Base-by-base conservation (phyloP, 2,329 filamentous ascomycete species). In the Dendryphion nanum region DNA sequence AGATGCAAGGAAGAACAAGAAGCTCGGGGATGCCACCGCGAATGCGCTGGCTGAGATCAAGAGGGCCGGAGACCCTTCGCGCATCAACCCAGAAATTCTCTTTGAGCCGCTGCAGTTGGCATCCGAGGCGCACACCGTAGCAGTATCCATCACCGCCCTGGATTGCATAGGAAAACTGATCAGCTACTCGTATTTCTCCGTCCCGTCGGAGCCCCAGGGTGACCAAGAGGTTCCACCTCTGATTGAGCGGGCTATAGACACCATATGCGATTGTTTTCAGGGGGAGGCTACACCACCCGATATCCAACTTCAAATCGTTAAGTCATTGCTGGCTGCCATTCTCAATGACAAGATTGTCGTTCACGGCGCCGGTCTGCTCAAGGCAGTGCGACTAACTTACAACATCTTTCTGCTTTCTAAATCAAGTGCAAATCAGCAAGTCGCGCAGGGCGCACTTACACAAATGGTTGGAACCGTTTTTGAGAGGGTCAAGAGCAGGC, bases 381-480 rank as follows among this genome's bases (percentile, higher is more conserved):
- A 98, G 72, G 91, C 93, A 38, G 89, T 98, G 49, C 86, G 93
- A 53, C 89, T 97, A 67, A 95, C 96, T 41, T 98, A 98, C 75
- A 98, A 98, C 72, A 94, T 98, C 53, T 98, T 98, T 67, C 76
- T 98, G 43, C 81, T 97, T 35, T 97, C 91, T 50, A 89, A 93
- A 61, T 95, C 85, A 48, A 94, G 85, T 47, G 82, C 89, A 40
- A 98, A 97, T 63, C 93, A 98, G 72, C 90, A 95, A 66, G 88
- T 97, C 34, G 94, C 94, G 1, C 94, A 98, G 65, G 93, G 93
- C 3, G 96, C 93, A 4, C 73, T 98, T 58, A 95, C 91, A 3
- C 93, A 98, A 69, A 98, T 98, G 93, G 89, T 97, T 26, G 90
- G 91, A 49, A 97, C 91, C 1, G 93, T 98, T 3, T 98, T 98